A percentile compares a stretch with the other conserved stretches of the same genome.
phyloP scores from a whole-genome alignment of 495 filamentous ascomycete species.

The Penicillium crystallinum region DNA sequence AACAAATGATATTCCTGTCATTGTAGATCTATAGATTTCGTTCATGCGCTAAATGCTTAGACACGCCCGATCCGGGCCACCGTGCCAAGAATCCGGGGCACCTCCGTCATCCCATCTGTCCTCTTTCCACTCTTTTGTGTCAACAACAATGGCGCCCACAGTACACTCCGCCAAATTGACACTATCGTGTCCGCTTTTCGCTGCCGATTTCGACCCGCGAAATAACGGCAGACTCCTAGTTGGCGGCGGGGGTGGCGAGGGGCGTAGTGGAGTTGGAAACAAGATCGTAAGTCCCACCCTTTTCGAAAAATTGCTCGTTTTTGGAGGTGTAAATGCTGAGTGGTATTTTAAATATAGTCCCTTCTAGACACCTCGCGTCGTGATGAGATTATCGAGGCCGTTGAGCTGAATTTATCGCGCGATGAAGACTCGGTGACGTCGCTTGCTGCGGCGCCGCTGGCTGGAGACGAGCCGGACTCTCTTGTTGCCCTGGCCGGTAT shows the following conservation, averaged over 20 bases:
- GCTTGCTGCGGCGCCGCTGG: constrained; percentile 57
- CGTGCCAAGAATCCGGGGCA: constrained; percentile 35
- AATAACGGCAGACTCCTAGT: constrained; percentile 71
- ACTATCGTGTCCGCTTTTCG: constrained; percentile 82
- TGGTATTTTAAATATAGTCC: constrained; percentile 39
- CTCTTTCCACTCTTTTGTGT: constrained; percentile 14
- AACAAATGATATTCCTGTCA: neutral
- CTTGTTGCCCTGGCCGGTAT: constrained; percentile 73
- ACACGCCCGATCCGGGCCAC: constrained; percentile 13
- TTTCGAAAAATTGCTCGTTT: neutral
- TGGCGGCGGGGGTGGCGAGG: constrained; percentile 86
- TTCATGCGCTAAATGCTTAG: neutral
- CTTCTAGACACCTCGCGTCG: constrained; percentile 62
- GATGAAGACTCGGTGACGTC: constrained; percentile 91
- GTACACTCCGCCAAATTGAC: constrained; percentile 61
- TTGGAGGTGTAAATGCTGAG: neutral
- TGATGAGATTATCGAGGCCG: constrained; percentile 56
- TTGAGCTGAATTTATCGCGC: constrained; percentile 73
- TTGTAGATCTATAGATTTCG: neutral
- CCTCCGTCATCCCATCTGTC: constrained; percentile 19
- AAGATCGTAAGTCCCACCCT: constrained; percentile 62
- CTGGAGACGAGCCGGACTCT: constrained; percentile 40
- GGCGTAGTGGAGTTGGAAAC: constrained; percentile 80
- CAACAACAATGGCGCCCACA: constrained; percentile 42
- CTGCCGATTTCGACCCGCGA: constrained; percentile 81